Evolutionary conservation across 192 early-diverging fungal species (phyloP), one percentile per base, ranked within the genome.

Genomic region (Piromyces sp.): DNA sequence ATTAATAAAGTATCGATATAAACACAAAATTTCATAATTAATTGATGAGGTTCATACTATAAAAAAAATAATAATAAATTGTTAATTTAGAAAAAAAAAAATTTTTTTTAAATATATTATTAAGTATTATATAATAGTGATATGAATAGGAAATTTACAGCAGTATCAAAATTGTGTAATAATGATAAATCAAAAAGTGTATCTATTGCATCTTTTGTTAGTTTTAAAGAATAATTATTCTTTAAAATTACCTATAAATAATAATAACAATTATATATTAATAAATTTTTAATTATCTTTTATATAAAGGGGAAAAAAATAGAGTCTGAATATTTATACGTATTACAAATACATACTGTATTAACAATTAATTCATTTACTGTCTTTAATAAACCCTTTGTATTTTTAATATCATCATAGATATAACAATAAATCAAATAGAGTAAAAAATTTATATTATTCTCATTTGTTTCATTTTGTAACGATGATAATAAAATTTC

Each of bases 321-420:
- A n/a, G n/a, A n/a, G n/a, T n/a, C n/a, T n/a, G n/a, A n/a, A n/a
- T n/a, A n/a, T n/a, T n/a, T n/a, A n/a, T n/a, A n/a, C n/a, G n/a
- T n/a, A n/a, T n/a, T n/a, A n/a, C n/a, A n/a, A n/a, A n/a, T n/a
- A 17, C 30, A 5, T 89, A 95, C 92, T 92, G 92, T 95, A 80
- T 94, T 94, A 85, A 93, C 92, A 38, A 95, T 93, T 3, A 86
- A 84, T 37, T 91, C 89, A 29, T 94, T 91, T 30, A 94, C 90
- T 0, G 91, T 86, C 16, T 88, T 89, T 17, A 92, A 89, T 31
- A 94, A 83, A 19, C 93, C 93, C 42, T 92, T 92, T 80, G 92
- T 92, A 38, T 92, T 93, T 9, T 90, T 85, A 2, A 91, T 92
- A 87, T 95, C 95, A 80, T 95, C 93, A 36, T 90, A 86, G 0